Evolutionary conservation across 2,329 filamentous ascomycete genomes (phyloP).

Genomic region (Talaromyces albobiverticillius): DNA sequence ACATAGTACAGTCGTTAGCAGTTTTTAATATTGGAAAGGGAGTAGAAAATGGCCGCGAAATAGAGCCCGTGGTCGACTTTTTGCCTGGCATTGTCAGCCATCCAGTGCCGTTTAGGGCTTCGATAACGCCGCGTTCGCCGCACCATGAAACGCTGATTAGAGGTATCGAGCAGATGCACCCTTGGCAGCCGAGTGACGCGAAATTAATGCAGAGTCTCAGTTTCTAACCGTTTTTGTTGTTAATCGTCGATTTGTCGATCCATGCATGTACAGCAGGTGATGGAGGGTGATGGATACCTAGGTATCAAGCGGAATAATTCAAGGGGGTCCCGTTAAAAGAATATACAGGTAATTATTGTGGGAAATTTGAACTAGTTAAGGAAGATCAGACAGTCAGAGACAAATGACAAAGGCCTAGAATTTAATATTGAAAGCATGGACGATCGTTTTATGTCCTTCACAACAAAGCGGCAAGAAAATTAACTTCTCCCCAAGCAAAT

Average conservation of each 20-base stretch:
- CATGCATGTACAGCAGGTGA: background rate
- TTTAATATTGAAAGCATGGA: no score
- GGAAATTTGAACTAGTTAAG: no score
- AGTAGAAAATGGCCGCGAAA: conserved; percentile 34
- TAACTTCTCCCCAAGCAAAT: no score
- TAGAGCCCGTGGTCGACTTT: conserved; percentile 36
- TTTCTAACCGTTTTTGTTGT: background rate
- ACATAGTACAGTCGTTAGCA: conserved; percentile 44
- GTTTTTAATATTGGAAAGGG: conserved; percentile 45
- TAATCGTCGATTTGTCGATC: background rate
- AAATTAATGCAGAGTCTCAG: conserved; percentile 11
- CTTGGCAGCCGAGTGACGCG: conserved; percentile 41
- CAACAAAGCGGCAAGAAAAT: no score
- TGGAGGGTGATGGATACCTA: background rate
- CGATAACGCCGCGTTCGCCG: conserved; percentile 34
- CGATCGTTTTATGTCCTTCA: background rate
- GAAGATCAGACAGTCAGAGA: background rate
- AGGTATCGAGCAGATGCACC: conserved; percentile 33
- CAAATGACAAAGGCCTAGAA: no score
- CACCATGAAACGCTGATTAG: conserved; percentile 32
- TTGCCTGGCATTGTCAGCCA: conserved; percentile 34
- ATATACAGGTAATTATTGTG: background rate
- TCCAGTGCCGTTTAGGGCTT: conserved; percentile 33
- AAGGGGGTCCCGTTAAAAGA: background rate
- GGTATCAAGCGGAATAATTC: background rate